These are phyloP conservation scores for Ceratocystis cacaofunesta DNA, from an alignment of 2,329 filamentous ascomycete genomes.

Conservation along the genomic window DNA sequence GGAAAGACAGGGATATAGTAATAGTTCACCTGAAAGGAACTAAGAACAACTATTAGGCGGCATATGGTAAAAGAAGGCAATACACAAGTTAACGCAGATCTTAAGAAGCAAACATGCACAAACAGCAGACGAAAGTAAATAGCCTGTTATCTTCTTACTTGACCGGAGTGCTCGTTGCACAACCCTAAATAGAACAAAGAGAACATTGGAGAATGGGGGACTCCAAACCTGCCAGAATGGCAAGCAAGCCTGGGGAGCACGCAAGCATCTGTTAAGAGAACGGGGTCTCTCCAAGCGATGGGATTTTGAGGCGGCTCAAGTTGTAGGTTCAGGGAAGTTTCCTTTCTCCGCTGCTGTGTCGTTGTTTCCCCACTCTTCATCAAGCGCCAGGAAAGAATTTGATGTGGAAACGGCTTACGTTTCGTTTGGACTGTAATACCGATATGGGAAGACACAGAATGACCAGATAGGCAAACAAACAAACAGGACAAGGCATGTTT, in stretches of 20 bases:
- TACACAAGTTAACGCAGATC: not conserved
- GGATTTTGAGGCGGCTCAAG: not conserved
- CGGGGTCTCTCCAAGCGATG: not conserved
- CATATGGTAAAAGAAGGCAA: not conserved
- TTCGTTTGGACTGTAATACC: not conserved
- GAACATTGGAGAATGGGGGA: not conserved
- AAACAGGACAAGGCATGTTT: not conserved
- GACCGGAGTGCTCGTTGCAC: not conserved
- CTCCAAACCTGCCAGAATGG: constrained; percentile 9
- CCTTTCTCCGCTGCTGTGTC: not conserved
- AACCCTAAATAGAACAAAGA: not conserved
- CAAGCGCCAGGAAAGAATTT: not conserved
- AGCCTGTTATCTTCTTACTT: not conserved
- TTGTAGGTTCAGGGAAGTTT: not conserved
- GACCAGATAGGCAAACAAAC: not conserved
- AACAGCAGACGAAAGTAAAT: not conserved
- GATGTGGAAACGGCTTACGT: not conserved
- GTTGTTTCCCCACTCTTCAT: not conserved
- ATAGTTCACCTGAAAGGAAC: not conserved
- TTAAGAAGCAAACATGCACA: not conserved
- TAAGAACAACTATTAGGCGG: not conserved
- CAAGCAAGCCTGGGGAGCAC: not conserved
- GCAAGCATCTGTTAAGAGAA: not conserved
- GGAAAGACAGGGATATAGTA: not conserved
- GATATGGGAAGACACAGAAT: not conserved